phyloP scores from a whole-genome alignment of 306 rosid genomes.

The Oemleria cerasiformis region DNA sequence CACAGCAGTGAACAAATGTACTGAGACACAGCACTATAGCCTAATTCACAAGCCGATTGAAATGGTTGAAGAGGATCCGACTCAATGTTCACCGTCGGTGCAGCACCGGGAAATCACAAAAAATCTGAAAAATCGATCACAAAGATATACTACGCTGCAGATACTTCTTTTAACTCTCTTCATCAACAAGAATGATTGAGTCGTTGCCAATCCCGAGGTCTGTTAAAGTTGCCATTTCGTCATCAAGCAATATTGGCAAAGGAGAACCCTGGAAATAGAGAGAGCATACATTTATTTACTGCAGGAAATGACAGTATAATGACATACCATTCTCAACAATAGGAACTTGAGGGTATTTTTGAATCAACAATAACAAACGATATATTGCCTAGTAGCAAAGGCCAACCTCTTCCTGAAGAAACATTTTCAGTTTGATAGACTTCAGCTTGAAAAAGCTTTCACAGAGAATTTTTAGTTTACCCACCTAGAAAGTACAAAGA shows the following conservation, averaged over 20 bases:
- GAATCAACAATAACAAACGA: not conserved
- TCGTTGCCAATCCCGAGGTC: conserved; percentile 70
- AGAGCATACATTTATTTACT: not conserved
- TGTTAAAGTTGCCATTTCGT: conserved; percentile 64
- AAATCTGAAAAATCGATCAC: not conserved
- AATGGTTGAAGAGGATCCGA: no score
- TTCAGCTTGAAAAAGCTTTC: conserved; percentile 89
- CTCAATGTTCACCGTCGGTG: no score
- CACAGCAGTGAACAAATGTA: no score
- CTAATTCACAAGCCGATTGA: no score
- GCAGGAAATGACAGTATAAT: not conserved
- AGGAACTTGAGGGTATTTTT: not conserved
- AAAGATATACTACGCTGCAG: not conserved
- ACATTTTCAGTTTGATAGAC: conserved; percentile 65
- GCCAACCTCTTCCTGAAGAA: conserved; percentile 86
- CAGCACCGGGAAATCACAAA: no score
- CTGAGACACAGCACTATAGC: no score
- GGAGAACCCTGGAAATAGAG: conserved; percentile 69
- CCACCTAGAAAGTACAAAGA: conserved; percentile 50
- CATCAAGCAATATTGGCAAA: conserved; percentile 65
- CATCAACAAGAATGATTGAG: conserved; percentile 72
- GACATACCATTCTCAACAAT: not conserved
- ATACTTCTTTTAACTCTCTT: conserved; percentile 48
- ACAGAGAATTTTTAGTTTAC: conserved; percentile 85
- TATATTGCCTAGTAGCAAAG: conserved; percentile 2